Evolutionary conservation across 495 filamentous ascomycete genomes (phyloP), one percentile per base, ranked within the genome.

Genomic region (Podospora sp.): DNA sequence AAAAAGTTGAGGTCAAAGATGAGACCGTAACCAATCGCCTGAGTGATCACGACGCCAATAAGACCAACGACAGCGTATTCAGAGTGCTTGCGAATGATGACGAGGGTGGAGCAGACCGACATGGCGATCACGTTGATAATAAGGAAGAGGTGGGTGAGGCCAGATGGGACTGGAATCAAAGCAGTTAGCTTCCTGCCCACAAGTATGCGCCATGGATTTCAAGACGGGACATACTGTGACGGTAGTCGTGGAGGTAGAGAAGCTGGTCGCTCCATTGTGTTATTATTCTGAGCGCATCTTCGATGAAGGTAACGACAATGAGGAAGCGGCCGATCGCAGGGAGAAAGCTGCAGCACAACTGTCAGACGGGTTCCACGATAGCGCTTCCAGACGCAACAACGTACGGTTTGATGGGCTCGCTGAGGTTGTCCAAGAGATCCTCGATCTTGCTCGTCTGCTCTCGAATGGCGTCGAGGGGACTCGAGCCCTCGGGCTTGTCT

Each of bases 1-100:
- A 99, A 99, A 84, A 99, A 99, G 85, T 99, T 99, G 72, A 97
- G 87, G 79, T 99, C 96, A 80, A 98, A 99, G 81, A 99, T 97
- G 36, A 99, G 88, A 50, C 95, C 95, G 75, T 99, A 99, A 69
- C 95, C 95, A 26, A 99, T 86, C 29, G 94, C 95, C 81, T 99
- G 95, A n/a, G 93, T 92, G 68, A 99, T 78, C 29, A 99, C 95
- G 33, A 99, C 95, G 59, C 81, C 90, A 69, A 97, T 87, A 66
- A 99, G 89, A 69, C 95, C 95, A 60, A 82, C 87, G 63, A 99
- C 96, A 65, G 94, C 95, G 78, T 91, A 92, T 75, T 97, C 94
- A 65, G 91, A 92, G 82, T 95, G 85, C 79, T 91, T 94, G 78
- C 95, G 93, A 72, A 87, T 83, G 78, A 99, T 97, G 71, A 99